These are phyloP conservation scores for Garcia nutans DNA, from an alignment of 345 rosid species.

Conservation along the genomic window DNA sequence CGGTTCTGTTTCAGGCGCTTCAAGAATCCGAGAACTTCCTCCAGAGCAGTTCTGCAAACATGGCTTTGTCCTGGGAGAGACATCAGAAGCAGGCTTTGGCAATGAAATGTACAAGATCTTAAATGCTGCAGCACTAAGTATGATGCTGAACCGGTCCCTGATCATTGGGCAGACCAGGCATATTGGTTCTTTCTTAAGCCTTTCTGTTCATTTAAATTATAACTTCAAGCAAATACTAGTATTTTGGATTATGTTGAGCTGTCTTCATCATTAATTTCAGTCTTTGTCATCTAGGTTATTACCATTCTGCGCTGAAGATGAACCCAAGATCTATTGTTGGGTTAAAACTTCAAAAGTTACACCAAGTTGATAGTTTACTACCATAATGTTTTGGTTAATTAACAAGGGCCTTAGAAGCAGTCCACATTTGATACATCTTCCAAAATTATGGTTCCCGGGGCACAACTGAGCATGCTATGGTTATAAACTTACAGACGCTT, in stretches of 20 bases:
- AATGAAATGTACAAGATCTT: conserved; percentile 97
- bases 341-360: neutral
- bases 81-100: conserved; percentile 97
- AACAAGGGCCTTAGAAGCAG: neutral
- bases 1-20: conserved; percentile 53
- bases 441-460: neutral
- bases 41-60: conserved; percentile 79
- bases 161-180: conserved; percentile 99
- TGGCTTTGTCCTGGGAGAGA: conserved; percentile 83
- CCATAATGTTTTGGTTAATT: neutral
- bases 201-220: conserved; percentile 39
- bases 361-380: neutral
- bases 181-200: conserved; percentile 97
- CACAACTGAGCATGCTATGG: neutral
- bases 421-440: neutral
- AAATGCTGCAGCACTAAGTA: conserved; percentile 81
- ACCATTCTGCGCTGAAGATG: neutral
- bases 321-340: neutral
- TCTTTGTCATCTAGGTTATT: neutral
- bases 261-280: neutral
- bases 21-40: conserved; percentile 62
- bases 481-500: neutral
- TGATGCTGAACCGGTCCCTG: conserved; percentile 90
- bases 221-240: neutral
- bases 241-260: neutral